These are phyloP conservation scores for Lachancea nothofagi DNA, from an alignment of 805 yeast species.

Conservation along the genomic window DNA sequence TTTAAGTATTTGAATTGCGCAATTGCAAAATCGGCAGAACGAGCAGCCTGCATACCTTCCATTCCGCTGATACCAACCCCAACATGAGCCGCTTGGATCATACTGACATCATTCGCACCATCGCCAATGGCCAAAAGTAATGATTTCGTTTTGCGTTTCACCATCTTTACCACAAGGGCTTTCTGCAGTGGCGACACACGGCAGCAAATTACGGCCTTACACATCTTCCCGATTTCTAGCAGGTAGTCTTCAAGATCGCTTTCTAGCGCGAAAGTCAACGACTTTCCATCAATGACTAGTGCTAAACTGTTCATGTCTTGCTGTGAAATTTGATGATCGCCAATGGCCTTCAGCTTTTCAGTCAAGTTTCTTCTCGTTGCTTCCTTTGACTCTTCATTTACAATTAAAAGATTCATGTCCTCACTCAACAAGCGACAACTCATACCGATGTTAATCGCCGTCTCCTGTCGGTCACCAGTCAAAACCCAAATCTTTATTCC, in stretches of 20 bases:
- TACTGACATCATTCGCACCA: slow-evolving; percentile 98
- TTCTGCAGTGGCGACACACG: slow-evolving; percentile 97
- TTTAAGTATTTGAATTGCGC: slow-evolving; percentile 89
- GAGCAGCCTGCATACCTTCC: slow-evolving; percentile 99
- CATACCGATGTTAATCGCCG: slow-evolving; percentile 98
- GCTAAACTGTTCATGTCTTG: slow-evolving; percentile 79
- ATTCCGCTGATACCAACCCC: slow-evolving; percentile 98
- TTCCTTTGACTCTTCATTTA: slow-evolving; percentile 78
- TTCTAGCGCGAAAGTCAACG: slow-evolving; percentile 81
- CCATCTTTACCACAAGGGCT: slow-evolving; percentile 92
- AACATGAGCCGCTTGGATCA: slow-evolving; percentile 99
- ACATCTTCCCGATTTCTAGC: slow-evolving; percentile 72
- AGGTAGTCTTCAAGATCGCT: slow-evolving; percentile 71
- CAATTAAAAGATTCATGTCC: slow-evolving; percentile 88
- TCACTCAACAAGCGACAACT: slow-evolving; percentile 90
- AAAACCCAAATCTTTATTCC: slow-evolving; percentile 97
- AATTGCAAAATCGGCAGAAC: slow-evolving; percentile 95
- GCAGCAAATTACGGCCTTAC: slow-evolving; percentile 96
- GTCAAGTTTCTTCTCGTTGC: slow-evolving; percentile 69
- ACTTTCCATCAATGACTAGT: slow-evolving; percentile 88
- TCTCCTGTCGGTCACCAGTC: slow-evolving; percentile 98
- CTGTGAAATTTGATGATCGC: slow-evolving; percentile 55
- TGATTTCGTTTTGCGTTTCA: slow-evolving; percentile 71
- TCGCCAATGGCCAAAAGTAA: slow-evolving; percentile 90
- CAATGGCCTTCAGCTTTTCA: slow-evolving; percentile 71